Base-by-base conservation (phyloP, 176 grass and related monocot genomes). In the Carex pumila region DNA sequence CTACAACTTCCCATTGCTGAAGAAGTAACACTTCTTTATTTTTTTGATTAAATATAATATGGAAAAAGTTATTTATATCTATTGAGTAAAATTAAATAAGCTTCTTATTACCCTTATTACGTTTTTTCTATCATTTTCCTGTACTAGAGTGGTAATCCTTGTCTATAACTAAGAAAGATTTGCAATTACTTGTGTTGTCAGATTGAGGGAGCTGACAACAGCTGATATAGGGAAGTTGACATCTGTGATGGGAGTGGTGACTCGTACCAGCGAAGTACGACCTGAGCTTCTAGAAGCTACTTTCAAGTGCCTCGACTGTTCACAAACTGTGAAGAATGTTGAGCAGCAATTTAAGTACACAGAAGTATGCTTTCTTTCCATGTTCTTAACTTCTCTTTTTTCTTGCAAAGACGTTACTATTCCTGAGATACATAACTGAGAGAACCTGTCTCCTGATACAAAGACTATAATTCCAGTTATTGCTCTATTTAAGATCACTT, bases 311-410 rank as follows among this genome's bases (percentile, higher is more conserved):
- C 93, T 99, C 12, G 96, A 95, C 0, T 99, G 96, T 70, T 93
- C 91, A 7, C 88, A 87, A 77, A 86, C 89, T 69, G 89, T 93
- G 49, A 95, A 99, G 85, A 93, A 99, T 79, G 90, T 99, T 22
- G 96, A 99, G 77, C 96, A 95, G 87, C 96, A 95, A 79, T 99
- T 90, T 88, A 99, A 99, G 86, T 99, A 99, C 82, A 95, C 91
- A 2, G 96, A 99, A 88, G 95, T 98, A n/a, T 7, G 19, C 13
- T 12, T 81, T 1, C 84, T 60, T 89, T 8, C 5, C 76, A 85
- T 63, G 61, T 63, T 34, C 54, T n/a, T 67, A 1, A 21, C 5
- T 60, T 50, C 63, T 53, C 43, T 67, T 50, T 84, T 21, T 1
- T 84, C 39, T 39, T 56, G 68, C 68, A 71, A 47, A 71, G 0